A percentile compares a stretch with the other conserved stretches of the same genome.
phyloP scores from a whole-genome alignment of 495 filamentous ascomycete genomes.

The Xanthoparmelia taractica region DNA sequence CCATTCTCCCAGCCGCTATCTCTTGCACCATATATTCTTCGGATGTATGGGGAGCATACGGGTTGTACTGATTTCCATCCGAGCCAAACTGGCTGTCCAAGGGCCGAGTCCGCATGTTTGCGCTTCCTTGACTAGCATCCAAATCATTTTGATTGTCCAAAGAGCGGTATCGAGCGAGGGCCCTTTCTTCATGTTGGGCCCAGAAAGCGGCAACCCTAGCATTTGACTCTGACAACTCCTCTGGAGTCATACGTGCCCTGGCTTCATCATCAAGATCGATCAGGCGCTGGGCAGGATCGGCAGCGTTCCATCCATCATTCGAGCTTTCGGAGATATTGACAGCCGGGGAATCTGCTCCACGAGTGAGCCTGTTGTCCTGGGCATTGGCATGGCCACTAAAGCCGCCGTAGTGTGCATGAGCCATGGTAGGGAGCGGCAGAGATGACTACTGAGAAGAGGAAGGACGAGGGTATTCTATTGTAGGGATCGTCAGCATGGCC shows the following conservation, averaged over 20 bases:
- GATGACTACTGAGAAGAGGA: neutral
- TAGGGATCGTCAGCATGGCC: neutral
- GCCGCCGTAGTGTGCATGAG: neutral
- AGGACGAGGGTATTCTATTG: neutral
- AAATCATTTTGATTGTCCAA: neutral
- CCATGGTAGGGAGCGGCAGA: neutral
- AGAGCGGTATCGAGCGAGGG: neutral
- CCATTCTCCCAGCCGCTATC: neutral
- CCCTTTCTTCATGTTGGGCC: neutral
- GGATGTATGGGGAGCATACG: neutral
- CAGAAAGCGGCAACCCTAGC: neutral
- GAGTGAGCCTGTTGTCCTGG: neutral
- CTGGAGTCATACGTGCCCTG: neutral
- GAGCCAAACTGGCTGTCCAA: neutral
- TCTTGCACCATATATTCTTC: constrained; percentile 5
- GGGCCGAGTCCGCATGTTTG: neutral
- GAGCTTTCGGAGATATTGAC: neutral
- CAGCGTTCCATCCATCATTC: neutral
- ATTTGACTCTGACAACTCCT: neutral
- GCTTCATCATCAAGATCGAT: neutral
- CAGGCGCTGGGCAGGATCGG: neutral
- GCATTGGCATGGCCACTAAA: neutral
- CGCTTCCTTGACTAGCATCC: neutral
- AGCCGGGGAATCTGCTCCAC: neutral
- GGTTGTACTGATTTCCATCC: constrained; percentile 5